These are phyloP conservation scores for Nakataea oryzae DNA, from an alignment of 2,329 filamentous ascomycete genomes.

Conservation along the genomic window DNA sequence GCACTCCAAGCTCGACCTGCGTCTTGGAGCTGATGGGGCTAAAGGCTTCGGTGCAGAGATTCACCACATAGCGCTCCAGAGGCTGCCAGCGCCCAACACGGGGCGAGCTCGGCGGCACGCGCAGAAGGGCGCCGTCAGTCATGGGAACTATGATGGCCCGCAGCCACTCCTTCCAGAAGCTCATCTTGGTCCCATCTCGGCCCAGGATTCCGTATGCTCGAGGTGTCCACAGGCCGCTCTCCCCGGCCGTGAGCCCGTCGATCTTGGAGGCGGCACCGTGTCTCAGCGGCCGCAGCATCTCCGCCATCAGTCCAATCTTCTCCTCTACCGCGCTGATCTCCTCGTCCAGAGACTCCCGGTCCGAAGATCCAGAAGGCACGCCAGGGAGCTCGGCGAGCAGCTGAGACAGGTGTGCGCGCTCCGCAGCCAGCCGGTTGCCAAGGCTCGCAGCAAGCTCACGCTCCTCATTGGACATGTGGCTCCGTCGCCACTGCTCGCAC, in stretches of 20 bases:
- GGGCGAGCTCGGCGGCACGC: constrained; percentile 81
- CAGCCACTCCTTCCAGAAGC: constrained; percentile 98
- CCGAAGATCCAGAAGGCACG: constrained; percentile 68
- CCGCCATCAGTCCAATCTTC: constrained; percentile 94
- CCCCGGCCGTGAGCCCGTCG: constrained; percentile 87
- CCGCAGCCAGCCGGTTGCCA: constrained; percentile 74
- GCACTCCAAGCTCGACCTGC: constrained; percentile 83
- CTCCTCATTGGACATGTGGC: constrained; percentile 83
- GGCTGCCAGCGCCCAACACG: constrained; percentile 92
- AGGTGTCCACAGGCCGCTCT: constrained; percentile 92
- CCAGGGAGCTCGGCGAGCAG: constrained; percentile 75
- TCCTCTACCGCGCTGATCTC: constrained; percentile 94
- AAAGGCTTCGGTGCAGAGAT: constrained; percentile 89
- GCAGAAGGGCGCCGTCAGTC: constrained; percentile 74
- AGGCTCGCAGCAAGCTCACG: constrained; percentile 85
- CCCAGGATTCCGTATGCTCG: constrained; percentile 89
- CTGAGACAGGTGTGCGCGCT: constrained; percentile 83
- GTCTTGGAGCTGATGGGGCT: constrained; percentile 89
- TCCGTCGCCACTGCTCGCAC: constrained; percentile 76
- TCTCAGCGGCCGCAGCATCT: constrained; percentile 82
- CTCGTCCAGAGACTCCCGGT: constrained; percentile 78
- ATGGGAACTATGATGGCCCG: constrained; percentile 90
- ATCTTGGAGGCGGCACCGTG: constrained; percentile 96
- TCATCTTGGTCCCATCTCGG: constrained; percentile 69
- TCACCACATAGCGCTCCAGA: constrained; percentile 91